Evolutionary conservation across 1,139 yeast genomes (phyloP).

Genomic region (Debaryomyces nepalensis): DNA sequence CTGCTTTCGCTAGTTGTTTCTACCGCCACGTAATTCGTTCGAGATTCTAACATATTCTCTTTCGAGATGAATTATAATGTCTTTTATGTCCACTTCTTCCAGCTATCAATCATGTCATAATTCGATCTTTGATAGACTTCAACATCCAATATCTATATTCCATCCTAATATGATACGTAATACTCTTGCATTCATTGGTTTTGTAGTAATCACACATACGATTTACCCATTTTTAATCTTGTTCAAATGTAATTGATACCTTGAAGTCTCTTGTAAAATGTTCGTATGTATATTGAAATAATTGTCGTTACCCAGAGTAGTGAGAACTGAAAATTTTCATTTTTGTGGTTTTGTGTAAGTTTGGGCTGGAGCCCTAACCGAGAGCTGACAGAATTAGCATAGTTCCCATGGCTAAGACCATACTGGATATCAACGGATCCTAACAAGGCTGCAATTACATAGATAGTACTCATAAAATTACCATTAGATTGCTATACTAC

Average conservation of each 20-base stretch:
- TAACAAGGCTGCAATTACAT: too few species aligned
- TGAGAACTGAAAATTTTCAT: slow-evolving; percentile 15
- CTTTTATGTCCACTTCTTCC: too few species aligned
- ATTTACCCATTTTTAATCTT: slow-evolving; percentile 73
- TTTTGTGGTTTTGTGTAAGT: slow-evolving; percentile 12
- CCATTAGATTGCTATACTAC: slow-evolving; percentile 16
- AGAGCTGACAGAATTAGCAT: background rate
- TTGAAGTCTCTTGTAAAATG: slow-evolving; percentile 4
- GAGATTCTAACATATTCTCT: too few species aligned
- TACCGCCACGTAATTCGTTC: too few species aligned
- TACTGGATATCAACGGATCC: background rate
- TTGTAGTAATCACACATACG: slow-evolving; percentile 51
- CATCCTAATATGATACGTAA: slow-evolving; percentile 1
- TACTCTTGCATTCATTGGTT: background rate
- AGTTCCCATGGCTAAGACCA: background rate
- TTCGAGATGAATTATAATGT: too few species aligned
- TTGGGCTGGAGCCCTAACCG: slow-evolving; percentile 23
- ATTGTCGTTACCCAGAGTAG: slow-evolving; percentile 3
- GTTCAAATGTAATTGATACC: slow-evolving; percentile 14
- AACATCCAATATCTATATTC: background rate
- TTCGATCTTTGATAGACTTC: too few species aligned
- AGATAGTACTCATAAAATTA: slow-evolving; percentile 4
- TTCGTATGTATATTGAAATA: slow-evolving; percentile 7
- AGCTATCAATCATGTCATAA: too few species aligned
- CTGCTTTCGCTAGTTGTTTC: too few species aligned